Base-by-base conservation (phyloP, 169 alveolate species). In the Cryptosporidium ryanae region DNA sequence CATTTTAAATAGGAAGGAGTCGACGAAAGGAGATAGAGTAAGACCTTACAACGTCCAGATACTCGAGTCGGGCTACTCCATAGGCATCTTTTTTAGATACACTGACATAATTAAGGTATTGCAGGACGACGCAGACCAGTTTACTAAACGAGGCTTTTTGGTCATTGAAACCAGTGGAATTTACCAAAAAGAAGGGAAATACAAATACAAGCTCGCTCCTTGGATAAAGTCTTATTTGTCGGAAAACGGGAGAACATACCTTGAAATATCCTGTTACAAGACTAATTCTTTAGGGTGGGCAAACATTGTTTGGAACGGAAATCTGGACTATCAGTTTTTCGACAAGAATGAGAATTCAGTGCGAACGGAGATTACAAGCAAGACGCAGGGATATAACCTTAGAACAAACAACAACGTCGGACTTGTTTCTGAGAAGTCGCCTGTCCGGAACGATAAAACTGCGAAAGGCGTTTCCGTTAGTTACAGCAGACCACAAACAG, bases 201-300 rank as follows among this genome's bases (percentile, higher is more conserved):
- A 48, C 50, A 52, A 17, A 2, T 76, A 59, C 29, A 76, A 55
- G 34, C 49, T 61, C 27, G 87, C 87, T 0, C 87, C 87, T 21
- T 76, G 87, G 87, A 59, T 76, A 2, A 17, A 49, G 5, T 38
- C 50, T 31, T 50, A 68, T 52, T n/a, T 32, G 21, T 48, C 63
- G 29, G 71, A 76, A 32, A 38, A 64, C 2, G 31, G 34, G 32
- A 76, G 31, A 34, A 23, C 38, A 34, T 61, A 55, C 6, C 48
- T 76, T 18, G 76, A 55, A 31, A 61, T 76, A 38, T 57, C 76
- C 4, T 38, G 76, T n/a, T 59, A 54, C 46, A 55, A 34, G 17
- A 31, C 87, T 6, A 76, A 76, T 31, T 13, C 87, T 31, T 43
- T 76, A 10, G 87, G 87, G 5, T 76, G 87, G 87, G 87, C 71